Conservation (phyloP, 306 rosid species). For the Prunus davidiana region DNA sequence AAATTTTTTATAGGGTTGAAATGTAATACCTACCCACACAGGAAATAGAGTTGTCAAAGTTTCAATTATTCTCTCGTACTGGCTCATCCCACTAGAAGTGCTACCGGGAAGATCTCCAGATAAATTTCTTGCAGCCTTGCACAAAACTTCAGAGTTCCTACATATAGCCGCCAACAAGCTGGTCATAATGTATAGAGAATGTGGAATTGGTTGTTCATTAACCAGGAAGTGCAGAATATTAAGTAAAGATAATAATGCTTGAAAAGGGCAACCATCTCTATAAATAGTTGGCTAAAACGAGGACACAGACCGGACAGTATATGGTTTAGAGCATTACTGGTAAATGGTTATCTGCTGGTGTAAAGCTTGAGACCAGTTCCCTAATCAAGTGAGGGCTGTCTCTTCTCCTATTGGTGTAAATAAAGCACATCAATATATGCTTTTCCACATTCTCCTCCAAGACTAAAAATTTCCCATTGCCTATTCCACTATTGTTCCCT, state of each 20-base stretch:
- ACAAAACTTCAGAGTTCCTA: conserved; percentile 53
- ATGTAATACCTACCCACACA: conserved; percentile 62
- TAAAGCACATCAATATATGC: not conserved
- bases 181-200: conserved; percentile 10
- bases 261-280: not conserved
- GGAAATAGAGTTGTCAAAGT: conserved; percentile 90
- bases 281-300: not conserved
- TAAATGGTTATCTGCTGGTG: not conserved
- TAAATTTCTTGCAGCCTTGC: conserved; percentile 53
- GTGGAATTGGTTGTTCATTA: not conserved
- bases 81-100: conserved; percentile 38
- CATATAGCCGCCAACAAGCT: conserved; percentile 20
- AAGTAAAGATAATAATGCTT: not conserved
- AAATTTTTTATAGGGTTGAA: not conserved
- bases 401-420: not conserved
- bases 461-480: not conserved
- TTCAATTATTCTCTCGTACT: conserved; percentile 70
- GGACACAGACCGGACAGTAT: not conserved
- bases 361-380: not conserved
- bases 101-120: conserved; percentile 62
- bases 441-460: not conserved
- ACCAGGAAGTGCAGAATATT: not conserved
- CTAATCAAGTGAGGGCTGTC: not conserved
- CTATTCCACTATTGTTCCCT: not conserved
- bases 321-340: not conserved